Conservation (phyloP, 2,329 filamentous ascomycete species). For the Xylariaceae sp. region DNA sequence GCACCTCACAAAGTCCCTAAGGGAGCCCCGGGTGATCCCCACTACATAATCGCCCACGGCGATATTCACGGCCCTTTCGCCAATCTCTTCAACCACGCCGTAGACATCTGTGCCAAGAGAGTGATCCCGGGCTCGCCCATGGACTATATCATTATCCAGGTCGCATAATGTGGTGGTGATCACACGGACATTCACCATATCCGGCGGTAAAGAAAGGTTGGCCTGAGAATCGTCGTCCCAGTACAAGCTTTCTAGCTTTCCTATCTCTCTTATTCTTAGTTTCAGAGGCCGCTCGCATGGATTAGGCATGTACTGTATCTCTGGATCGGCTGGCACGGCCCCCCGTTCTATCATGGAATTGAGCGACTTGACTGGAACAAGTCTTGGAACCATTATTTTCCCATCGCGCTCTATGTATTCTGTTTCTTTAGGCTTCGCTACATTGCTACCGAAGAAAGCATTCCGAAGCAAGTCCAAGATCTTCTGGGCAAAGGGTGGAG, state of each 20-base stretch:
- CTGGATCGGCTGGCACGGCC: conserved; percentile 7
- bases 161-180: conserved; percentile 39
- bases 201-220: conserved; percentile 24
- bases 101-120: conserved; percentile 46
- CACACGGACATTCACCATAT: conserved; percentile 47
- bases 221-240: conserved; percentile 23
- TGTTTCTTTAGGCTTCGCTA: conserved; percentile 36
- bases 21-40: conserved; percentile 42
- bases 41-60: conserved; percentile 45
- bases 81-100: conserved; percentile 42
- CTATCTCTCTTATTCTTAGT: conserved; percentile 17
- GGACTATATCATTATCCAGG: conserved; percentile 41
- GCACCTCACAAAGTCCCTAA: conserved; percentile 40
- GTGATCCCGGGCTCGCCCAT: conserved; percentile 38
- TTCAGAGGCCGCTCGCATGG: conserved; percentile 18
- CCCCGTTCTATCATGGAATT: conserved; percentile 50
- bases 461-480: conserved; percentile 34
- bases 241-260: conserved; percentile 16
- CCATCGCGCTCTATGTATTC: conserved; percentile 48
- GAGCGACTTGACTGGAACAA: conserved; percentile 43
- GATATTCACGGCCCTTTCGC: conserved; percentile 38
- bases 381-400: conserved; percentile 48
- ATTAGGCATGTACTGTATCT: conserved; percentile 10
- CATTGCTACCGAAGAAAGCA: conserved; percentile 13
- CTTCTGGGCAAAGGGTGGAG: conserved; percentile 11